A percentile compares a stretch with the other conserved stretches of the same genome.
These are phyloP conservation scores for Mikania micrantha DNA, from an alignment of 129 eudicot genomes.

Conservation along the genomic window DNA sequence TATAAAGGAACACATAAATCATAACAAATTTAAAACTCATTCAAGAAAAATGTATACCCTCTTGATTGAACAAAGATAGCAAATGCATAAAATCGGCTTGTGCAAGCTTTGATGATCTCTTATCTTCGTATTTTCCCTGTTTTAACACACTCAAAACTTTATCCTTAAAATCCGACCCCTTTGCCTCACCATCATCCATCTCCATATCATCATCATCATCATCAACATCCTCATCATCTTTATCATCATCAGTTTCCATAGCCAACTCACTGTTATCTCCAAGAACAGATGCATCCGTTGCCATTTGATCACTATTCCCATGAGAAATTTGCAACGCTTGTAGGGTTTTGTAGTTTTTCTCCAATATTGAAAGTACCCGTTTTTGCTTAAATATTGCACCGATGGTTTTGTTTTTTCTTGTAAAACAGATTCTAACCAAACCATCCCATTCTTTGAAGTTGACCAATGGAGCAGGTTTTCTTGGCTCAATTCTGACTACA, in stretches of 20 bases:
- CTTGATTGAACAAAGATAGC: slow-evolving; percentile 69
- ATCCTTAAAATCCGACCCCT: slow-evolving; percentile 48
- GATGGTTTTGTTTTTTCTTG: slow-evolving; percentile 79
- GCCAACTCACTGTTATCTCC: slow-evolving; percentile 40
- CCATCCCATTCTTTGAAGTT: slow-evolving; percentile 96
- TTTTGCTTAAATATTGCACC: slow-evolving; percentile 72
- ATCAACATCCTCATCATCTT: slow-evolving; percentile 41
- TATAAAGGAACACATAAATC: neutral
- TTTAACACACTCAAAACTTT: slow-evolving; percentile 59
- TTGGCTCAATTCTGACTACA: slow-evolving; percentile 91
- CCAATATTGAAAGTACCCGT: slow-evolving; percentile 44
- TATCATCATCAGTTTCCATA: slow-evolving; percentile 40
- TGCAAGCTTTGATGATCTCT: slow-evolving; percentile 77
- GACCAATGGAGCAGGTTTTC: slow-evolving; percentile 62
- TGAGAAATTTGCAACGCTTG: slow-evolving; percentile 50
- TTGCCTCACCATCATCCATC: slow-evolving; percentile 45
- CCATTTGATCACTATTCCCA: slow-evolving; percentile 31
- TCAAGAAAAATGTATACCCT: slow-evolving; percentile 79
- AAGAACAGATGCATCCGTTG: slow-evolving; percentile 44
- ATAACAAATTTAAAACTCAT: neutral
- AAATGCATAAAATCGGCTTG: slow-evolving; percentile 88
- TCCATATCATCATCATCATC: slow-evolving; percentile 56
- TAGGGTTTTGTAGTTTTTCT: slow-evolving; percentile 82
- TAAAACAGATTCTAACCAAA: slow-evolving; percentile 71
- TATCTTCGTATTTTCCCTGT: slow-evolving; percentile 52